Evolutionary conservation across 2,329 filamentous ascomycete genomes (phyloP).

Genomic region (Endocalyx cinctus): DNA sequence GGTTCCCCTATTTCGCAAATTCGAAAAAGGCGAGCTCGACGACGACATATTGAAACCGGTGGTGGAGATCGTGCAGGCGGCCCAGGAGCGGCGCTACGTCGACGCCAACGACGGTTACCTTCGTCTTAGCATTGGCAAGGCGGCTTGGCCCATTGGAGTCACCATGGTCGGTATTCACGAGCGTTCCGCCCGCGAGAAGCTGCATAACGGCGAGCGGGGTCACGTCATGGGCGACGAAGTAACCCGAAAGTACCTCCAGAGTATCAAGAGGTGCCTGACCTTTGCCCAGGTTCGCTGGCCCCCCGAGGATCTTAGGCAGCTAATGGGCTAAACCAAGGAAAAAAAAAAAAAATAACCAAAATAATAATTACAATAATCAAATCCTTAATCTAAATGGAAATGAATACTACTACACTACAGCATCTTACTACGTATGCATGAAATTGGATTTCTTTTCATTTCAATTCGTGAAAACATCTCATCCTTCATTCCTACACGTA

Average conservation of each 20-base stretch:
- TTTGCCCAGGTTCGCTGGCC: slow-evolving; percentile 98
- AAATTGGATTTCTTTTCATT: no score
- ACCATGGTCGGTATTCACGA: slow-evolving; percentile 99
- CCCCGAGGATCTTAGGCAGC: slow-evolving; percentile 82
- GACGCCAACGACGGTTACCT: slow-evolving; percentile 96
- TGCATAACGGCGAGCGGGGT: slow-evolving; percentile 81
- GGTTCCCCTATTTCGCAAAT: slow-evolving; percentile 81
- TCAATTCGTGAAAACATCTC: no score
- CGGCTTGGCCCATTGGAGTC: slow-evolving; percentile 97
- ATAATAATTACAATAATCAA: neutral
- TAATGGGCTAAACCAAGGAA: slow-evolving; percentile 68
- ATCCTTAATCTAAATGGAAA: no score
- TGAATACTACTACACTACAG: no score
- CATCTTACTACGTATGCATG: no score
- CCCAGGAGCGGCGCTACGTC: slow-evolving; percentile 87
- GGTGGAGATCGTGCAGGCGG: slow-evolving; percentile 85
- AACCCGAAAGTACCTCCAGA: slow-evolving; percentile 93
- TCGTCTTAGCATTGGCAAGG: slow-evolving; percentile 88
- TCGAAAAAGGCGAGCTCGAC: slow-evolving; percentile 77
- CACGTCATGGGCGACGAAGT: slow-evolving; percentile 97
- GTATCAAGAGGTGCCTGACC: slow-evolving; percentile 92
- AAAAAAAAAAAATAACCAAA: slow-evolving; percentile 2
- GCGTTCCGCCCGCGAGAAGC: slow-evolving; percentile 87
- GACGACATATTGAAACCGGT: slow-evolving; percentile 76
- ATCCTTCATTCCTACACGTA: no score